Percentiles rank a stretch among this genome's conserved stretches.
Evolutionary conservation across 1,284 basidiomycete genomes (phyloP).

Genomic region (Pholiota adiposa): DNA sequence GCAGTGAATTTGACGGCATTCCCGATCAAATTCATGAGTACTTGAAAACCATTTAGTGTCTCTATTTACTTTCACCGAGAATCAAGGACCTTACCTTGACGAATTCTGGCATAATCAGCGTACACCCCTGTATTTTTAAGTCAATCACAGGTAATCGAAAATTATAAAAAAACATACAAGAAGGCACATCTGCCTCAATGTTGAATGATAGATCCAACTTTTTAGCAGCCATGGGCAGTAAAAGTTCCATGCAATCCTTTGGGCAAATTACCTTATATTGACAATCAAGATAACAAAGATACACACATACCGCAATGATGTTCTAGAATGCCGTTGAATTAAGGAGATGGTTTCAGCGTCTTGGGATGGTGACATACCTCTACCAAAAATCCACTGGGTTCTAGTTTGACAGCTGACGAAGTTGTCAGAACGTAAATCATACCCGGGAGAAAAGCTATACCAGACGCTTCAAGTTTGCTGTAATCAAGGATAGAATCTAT

Average conservation of each 20-base stretch:
- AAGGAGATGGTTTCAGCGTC: not conserved
- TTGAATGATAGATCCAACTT: slow-evolving; percentile 74
- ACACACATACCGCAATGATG: slow-evolving; percentile 61
- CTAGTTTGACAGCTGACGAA: slow-evolving; percentile 62
- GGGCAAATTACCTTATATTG: slow-evolving; percentile 1
- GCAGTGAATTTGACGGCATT: slow-evolving; percentile 77
- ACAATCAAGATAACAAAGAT: not conserved
- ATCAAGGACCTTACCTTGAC: slow-evolving; percentile 53
- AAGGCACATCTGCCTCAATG: slow-evolving; percentile 64
- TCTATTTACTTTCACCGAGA: not conserved
- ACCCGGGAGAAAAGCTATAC: slow-evolving; percentile 33
- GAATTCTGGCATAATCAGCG: slow-evolving; percentile 71
- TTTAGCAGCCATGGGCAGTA: slow-evolving; percentile 72
- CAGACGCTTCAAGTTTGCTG: slow-evolving; percentile 74
- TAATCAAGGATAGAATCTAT: slow-evolving; percentile 78
- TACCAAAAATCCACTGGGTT: slow-evolving; percentile 66
- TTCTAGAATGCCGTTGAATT: slow-evolving; percentile 38
- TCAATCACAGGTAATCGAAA: slow-evolving; percentile 1
- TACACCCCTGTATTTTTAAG: slow-evolving; percentile 55
- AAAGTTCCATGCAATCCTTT: slow-evolving; percentile 74
- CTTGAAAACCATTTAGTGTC: slow-evolving; percentile 26
- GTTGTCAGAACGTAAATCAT: not conserved
- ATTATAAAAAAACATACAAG: slow-evolving; percentile 44
- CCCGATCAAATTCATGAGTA: slow-evolving; percentile 75
- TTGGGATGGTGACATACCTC: slow-evolving; percentile 43